Evolutionary conservation across 805 yeast genomes (phyloP).

Genomic region (Schizosaccharomyces octosporus): DNA sequence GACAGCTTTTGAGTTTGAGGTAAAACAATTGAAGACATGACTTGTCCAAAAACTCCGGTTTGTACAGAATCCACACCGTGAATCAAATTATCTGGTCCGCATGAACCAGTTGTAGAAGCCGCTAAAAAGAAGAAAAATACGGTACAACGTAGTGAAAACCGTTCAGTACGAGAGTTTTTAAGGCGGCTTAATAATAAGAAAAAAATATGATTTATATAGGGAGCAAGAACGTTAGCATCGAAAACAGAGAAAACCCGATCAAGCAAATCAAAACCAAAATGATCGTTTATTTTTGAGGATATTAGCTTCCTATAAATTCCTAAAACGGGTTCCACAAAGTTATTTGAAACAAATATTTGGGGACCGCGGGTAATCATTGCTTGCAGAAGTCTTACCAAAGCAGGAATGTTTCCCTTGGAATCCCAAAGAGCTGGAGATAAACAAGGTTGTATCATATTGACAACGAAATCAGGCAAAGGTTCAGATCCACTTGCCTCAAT

Average conservation of each 20-base stretch:
- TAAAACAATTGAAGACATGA: constrained; percentile 12
- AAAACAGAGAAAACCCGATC: constrained; percentile 39
- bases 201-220: constrained; percentile 46
- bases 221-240: constrained; percentile 25
- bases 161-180: constrained; percentile 60
- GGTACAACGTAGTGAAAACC: constrained; percentile 46
- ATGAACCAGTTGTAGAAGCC: constrained; percentile 13
- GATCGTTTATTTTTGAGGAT: constrained; percentile 61
- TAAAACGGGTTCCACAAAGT: constrained; percentile 42
- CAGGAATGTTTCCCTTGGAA: constrained; percentile 76
- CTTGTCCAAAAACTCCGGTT: constrained; percentile 17
- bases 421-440: constrained; percentile 90
- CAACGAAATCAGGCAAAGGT: constrained; percentile 39
- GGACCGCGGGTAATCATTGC: constrained; percentile 31
- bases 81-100: constrained; percentile 30
- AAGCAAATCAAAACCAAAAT: constrained; percentile 61
- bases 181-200: constrained; percentile 54
- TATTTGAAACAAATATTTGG: constrained; percentile 17
- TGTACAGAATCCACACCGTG: constrained; percentile 53
- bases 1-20: constrained; percentile 16
- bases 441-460: constrained; percentile 50
- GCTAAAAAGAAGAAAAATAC: constrained; percentile 34
- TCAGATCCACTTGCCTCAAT: constrained; percentile 20
- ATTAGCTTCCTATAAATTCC: constrained; percentile 93
- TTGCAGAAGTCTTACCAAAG: constrained; percentile 54